Base-by-base conservation (phyloP, 306 rosid species). In the Rosa rugosa region DNA sequence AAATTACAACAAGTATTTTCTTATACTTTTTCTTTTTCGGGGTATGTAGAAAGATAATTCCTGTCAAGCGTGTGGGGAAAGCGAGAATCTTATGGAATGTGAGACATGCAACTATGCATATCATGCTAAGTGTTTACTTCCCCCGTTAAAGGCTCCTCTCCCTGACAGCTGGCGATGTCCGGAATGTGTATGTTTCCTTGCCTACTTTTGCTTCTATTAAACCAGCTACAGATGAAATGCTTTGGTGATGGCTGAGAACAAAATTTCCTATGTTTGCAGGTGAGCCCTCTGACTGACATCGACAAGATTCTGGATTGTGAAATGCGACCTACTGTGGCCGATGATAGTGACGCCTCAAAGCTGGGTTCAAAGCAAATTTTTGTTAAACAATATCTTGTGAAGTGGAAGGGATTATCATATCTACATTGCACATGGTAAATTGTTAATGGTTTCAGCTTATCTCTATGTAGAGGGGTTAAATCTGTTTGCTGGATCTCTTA, bases 381-480 rank as follows among this genome's bases (percentile, higher is more conserved):
- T 85, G 97, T 96, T 57, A 96, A 96, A 82, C 99, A 96, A 78
- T 96, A 96, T 87, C 98, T 93, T 50, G 97, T 96, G 34, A 96
- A 96, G 91, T 96, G 99, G 99, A 96, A 96, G 84, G 99, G 92
- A 41, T 81, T 91, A 50, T 96, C 99, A 5, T 96, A 93, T 85
- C 77, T 96, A 83, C 99, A 96, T 53, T 91, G 97, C 82, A 80
- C 93, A 74, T 96, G 99, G 99, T 96, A 89, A 90, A 74, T 67
- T 31, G 20, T 60, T 56, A 14, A 23, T 57, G 31, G 70, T 64
- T 51, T 49, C 66, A n/a, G 23, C 68, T 71, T 42, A 51, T 66
- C 53, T 10, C 25, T 72, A 40, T 49, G 12, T 49, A 23, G 17
- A 44, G 27, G 22, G 3, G 36, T 22, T 63, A 44, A 69, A 14